Conservation (phyloP, 768 basidiomycete species). For the Calocera viscosa region DNA sequence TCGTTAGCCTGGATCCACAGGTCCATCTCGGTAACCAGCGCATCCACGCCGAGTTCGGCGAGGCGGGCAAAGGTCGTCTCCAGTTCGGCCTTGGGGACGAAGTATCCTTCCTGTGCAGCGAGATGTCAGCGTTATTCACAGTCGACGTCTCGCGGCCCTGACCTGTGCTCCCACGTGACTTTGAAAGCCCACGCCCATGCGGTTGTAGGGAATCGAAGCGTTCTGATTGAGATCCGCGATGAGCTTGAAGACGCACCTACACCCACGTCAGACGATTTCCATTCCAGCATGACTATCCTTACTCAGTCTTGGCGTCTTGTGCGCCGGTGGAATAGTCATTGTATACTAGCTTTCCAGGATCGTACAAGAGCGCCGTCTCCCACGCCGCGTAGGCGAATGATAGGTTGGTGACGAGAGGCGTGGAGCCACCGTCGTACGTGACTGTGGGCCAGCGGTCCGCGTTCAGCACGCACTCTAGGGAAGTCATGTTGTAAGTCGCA, state of each 20-base stretch:
- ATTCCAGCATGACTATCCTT: background rate
- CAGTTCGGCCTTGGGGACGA: background rate
- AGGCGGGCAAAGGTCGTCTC: constrained; percentile 1
- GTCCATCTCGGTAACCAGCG: background rate
- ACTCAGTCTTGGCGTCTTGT: constrained; percentile 12
- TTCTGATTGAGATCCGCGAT: constrained; percentile 7
- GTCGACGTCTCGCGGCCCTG: too few species aligned
- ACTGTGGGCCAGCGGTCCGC: constrained; percentile 5
- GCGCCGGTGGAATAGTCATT: constrained; percentile 9
- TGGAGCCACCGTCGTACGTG: constrained; percentile 1
- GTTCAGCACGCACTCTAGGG: background rate
- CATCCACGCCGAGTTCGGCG: background rate
- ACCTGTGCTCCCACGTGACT: background rate
- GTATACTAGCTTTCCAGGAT: background rate
- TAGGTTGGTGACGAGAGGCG: constrained; percentile 3
- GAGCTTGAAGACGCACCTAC: constrained; percentile 9
- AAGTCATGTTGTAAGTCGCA: constrained; percentile 4
- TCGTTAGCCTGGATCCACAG: constrained; percentile 3
- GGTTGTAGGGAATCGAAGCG: constrained; percentile 8
- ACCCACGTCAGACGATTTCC: background rate
- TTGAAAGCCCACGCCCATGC: constrained; percentile 10
- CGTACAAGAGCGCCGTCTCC: background rate
- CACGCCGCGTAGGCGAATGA: background rate
- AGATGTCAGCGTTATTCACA: too few species aligned
- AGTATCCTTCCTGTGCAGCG: constrained; percentile 4